Evolutionary conservation across 768 basidiomycete species (phyloP), one percentile per base, ranked within the genome.

Genomic region (Podaxis sp.): DNA sequence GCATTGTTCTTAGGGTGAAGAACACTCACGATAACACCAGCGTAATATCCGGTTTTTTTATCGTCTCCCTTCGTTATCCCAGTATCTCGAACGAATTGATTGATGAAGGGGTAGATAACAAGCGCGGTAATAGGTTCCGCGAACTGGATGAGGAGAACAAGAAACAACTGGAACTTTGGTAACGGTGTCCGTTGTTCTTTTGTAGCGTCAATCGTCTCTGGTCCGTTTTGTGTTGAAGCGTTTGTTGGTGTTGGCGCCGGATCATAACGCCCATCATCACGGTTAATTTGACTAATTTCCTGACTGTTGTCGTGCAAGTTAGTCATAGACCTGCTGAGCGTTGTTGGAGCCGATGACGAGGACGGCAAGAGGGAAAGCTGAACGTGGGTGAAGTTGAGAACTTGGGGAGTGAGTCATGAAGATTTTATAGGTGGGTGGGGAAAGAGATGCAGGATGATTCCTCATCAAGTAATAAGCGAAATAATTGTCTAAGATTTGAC

Each of bases 41-140:
- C 81, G 70, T 79, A 84, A 67, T 82, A 83, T 0, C 81, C 81
- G 3, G 76, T 80, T 58, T 74, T 78, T 2, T 68, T 72, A 62
- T 82, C 81, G 58, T 82, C 78, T 4, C 80, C 80, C 4, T 71
- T 66, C 8, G 77, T 82, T 7, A 82, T 72, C 0, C 79, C 80
- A 8, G 78, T 78, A n/a, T 78, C 75, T 49, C 77, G 71, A 48
- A 84, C 75, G 38, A 82, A 75, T 57, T 82, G 76, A 53, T 76
- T 78, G 38, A 81, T 73, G 65, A 83, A 82, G 2, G 81, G 81
- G 61, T 81, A 79, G 33, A 82, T 76, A 20, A 82, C 81, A 1
- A 76, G 73, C 4, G 74, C 74, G 10, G 80, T 77, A 8, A 82
- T 71, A 8, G 81, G 80, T 65, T 83, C 81, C 20, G 78, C 69